These are phyloP conservation scores for Boletus sensibilis DNA, from an alignment of 768 basidiomycete genomes.

Conservation along the genomic window DNA sequence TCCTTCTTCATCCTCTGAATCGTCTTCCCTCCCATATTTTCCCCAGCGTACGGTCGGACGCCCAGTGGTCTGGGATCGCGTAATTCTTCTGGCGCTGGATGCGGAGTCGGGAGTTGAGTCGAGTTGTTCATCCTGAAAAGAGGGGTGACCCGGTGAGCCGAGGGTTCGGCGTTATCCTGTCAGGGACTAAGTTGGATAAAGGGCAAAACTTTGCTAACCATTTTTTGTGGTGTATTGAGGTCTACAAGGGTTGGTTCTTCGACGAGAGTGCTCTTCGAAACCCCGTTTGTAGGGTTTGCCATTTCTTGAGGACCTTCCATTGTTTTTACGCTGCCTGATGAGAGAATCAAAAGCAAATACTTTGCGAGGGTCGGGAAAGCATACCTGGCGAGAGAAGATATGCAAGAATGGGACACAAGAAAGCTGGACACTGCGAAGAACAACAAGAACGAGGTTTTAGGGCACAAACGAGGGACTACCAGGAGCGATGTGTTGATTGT, in stretches of 20 bases:
- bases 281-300: constrained; percentile 19
- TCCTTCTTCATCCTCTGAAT: constrained; percentile 25
- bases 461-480: constrained; percentile 13
- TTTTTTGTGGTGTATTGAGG: constrained; percentile 27
- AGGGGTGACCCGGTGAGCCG: constrained; percentile 21
- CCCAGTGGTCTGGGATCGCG: constrained; percentile 35
- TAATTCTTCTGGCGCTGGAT: constrained; percentile 27
- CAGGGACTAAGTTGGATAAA: constrained; percentile 30
- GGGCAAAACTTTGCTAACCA: constrained; percentile 30
- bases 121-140: constrained; percentile 23
- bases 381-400: constrained; percentile 14
- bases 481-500: constrained; percentile 35
- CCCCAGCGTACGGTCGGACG: constrained; percentile 36
- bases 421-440: constrained; percentile 1
- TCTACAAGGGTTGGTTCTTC: constrained; percentile 30
- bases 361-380: neutral
- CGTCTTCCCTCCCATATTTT: constrained; percentile 32
- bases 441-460: constrained; percentile 19
- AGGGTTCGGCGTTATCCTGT: constrained; percentile 31
- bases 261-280: constrained; percentile 1
- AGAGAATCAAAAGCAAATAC: constrained; percentile 22
- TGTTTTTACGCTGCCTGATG: constrained; percentile 34
- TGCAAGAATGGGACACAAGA: neutral
- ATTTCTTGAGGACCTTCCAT: constrained; percentile 28
- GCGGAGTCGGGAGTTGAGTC: constrained; percentile 27